Conservation (phyloP, 1,139 yeast species). For the Hanseniaspora sp. region DNA sequence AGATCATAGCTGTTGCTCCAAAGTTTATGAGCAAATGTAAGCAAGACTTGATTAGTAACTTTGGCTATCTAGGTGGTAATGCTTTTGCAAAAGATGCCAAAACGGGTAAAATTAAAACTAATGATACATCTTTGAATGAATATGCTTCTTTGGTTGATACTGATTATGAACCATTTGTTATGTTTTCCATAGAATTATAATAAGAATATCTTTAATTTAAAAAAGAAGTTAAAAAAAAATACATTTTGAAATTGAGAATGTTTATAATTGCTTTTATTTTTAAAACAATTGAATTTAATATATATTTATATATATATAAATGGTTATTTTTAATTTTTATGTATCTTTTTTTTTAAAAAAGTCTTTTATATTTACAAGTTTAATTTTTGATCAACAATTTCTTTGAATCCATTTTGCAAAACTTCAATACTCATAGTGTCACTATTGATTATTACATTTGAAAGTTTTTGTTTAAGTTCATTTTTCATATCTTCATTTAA, state of each 20-base stretch:
- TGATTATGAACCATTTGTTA: constrained; percentile 90
- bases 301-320: background rate
- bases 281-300: too few relatives aligned
- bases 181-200: constrained; percentile 44
- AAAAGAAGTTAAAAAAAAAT: background rate
- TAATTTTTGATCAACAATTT: constrained; percentile 6
- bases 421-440: constrained; percentile 1
- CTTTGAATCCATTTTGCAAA: constrained; percentile 8
- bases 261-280: too few relatives aligned
- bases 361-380: constrained; percentile 4
- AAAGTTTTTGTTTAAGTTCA: background rate
- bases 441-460: background rate
- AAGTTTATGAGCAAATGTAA: constrained; percentile 48
- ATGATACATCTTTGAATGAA: constrained; percentile 59
- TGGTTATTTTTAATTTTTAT: too few relatives aligned
- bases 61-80: constrained; percentile 84
- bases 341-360: too few relatives aligned
- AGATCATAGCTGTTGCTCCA: constrained; percentile 32
- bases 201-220: background rate
- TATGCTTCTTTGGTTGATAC: constrained; percentile 86
- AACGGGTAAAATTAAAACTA: constrained; percentile 48
- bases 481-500: background rate
- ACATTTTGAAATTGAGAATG: too few relatives aligned
- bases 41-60: constrained; percentile 56
- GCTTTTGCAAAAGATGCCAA: constrained; percentile 55